These are phyloP conservation scores for Pseudonitzschia delicatissima DNA, from an alignment of 108 stramenopile species.

Conservation along the genomic window DNA sequence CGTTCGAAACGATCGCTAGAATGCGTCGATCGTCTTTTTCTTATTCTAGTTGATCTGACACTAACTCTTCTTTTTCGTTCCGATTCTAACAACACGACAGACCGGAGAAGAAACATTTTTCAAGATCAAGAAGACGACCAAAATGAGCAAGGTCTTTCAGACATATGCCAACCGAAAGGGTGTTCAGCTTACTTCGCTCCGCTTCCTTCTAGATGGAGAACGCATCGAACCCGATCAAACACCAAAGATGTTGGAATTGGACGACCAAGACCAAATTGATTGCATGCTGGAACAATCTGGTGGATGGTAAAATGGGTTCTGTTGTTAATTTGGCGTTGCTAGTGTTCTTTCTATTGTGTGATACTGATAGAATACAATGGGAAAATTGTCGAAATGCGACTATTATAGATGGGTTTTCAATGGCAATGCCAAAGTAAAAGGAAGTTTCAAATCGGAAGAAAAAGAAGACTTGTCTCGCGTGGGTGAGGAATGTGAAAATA, in stretches of 20 bases:
- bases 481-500: too few species aligned
- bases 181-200: conserved; percentile 63
- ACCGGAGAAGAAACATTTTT: conserved; percentile 94
- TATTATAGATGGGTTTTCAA: not conserved
- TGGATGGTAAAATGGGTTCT: conserved; percentile 29
- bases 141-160: conserved; percentile 92
- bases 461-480: too few species aligned
- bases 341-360: too few species aligned
- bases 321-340: too few species aligned
- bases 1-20: too few species aligned
- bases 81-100: conserved; percentile 39
- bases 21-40: too few species aligned
- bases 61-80: not conserved
- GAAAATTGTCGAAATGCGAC: not conserved
- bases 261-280: conserved; percentile 96
- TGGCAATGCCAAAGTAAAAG: not conserved
- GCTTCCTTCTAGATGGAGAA: conserved; percentile 94
- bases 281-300: conserved; percentile 90
- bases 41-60: not conserved
- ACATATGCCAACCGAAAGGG: conserved; percentile 91
- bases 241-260: conserved; percentile 88
- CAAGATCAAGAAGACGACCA: conserved; percentile 96
- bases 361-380: not conserved
- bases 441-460: too few species aligned
- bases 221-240: conserved; percentile 80